Evolutionary conservation across 352 stramenopile species (phyloP).

Genomic region (Thalassiosira mediterranea): DNA sequence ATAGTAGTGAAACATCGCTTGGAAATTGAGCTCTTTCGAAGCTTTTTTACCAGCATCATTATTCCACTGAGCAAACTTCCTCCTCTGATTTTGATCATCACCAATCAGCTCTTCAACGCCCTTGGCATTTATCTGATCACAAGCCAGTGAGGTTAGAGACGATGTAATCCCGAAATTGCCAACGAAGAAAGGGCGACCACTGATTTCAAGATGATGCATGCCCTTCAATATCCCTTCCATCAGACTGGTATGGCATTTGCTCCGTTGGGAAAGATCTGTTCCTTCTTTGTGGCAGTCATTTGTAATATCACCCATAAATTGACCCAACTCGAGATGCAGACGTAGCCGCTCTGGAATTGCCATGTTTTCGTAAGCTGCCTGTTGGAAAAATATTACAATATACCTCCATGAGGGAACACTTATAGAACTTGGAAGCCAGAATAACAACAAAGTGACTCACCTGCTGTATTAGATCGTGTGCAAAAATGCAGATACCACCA

Average conservation of each 20-base stretch:
- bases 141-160: too few species aligned
- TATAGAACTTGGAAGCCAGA: too few species aligned
- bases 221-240: too few species aligned
- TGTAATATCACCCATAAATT: conserved; percentile 1
- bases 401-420: too few species aligned
- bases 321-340: conserved; percentile 9
- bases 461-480: conserved; percentile 26
- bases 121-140: conserved; percentile 14
- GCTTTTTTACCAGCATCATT: background rate
- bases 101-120: too few species aligned
- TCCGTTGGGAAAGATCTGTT: too few species aligned
- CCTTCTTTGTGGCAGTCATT: conserved; percentile 1
- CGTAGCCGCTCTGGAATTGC: background rate
- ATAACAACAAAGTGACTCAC: too few species aligned
- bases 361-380: conserved; percentile 12
- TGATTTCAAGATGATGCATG: too few species aligned
- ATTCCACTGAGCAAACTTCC: conserved; percentile 21
- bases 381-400: too few species aligned
- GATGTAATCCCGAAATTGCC: too few species aligned
- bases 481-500: conserved; percentile 3
- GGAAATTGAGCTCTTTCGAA: conserved; percentile 6
- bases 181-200: too few species aligned
- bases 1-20: conserved; percentile 13
- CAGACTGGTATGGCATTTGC: too few species aligned
- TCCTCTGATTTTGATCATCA: background rate